A percentile compares a stretch with the other conserved stretches of the same genome.
Evolutionary conservation across 2,329 filamentous ascomycete species (phyloP).

Genomic region (Nemania sp.): DNA sequence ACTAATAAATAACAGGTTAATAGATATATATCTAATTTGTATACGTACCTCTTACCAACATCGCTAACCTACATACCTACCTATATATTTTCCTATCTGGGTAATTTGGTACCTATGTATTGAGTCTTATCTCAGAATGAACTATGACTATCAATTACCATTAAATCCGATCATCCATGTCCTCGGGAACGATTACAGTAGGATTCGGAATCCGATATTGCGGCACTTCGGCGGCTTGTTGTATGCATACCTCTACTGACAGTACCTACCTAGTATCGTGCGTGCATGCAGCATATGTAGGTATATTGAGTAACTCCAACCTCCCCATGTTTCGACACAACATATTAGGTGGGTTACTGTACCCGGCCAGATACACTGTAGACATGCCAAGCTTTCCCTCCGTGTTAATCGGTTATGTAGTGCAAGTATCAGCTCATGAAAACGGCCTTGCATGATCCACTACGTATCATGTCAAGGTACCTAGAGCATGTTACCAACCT

Average conservation of each 20-base stretch:
- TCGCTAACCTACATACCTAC: no score
- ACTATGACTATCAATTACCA: background rate
- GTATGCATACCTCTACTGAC: background rate
- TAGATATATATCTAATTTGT: no score
- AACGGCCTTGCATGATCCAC: slow-evolving; percentile 30
- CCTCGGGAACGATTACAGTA: background rate
- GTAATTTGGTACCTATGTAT: slow-evolving; percentile 15
- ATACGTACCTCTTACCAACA: no score
- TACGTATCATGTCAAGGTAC: background rate
- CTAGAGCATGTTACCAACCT: no score
- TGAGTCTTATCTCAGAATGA: slow-evolving; percentile 7
- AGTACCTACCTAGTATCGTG: slow-evolving; percentile 7
- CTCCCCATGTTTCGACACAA: background rate
- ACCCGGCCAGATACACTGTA: background rate
- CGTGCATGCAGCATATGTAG: slow-evolving; percentile 24
- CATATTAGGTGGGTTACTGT: background rate
- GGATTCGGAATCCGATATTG: slow-evolving; percentile 17
- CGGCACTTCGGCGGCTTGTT: slow-evolving; percentile 13
- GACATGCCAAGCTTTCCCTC: slow-evolving; percentile 22
- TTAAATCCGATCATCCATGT: slow-evolving; percentile 2
- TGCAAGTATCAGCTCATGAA: slow-evolving; percentile 20
- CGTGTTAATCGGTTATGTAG: slow-evolving; percentile 14
- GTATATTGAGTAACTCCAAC: slow-evolving; percentile 11
- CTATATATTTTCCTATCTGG: slow-evolving; percentile 18
- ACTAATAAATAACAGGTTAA: no score